Conservation (phyloP, 441 rosid species). For the Jatropha multifida region DNA sequence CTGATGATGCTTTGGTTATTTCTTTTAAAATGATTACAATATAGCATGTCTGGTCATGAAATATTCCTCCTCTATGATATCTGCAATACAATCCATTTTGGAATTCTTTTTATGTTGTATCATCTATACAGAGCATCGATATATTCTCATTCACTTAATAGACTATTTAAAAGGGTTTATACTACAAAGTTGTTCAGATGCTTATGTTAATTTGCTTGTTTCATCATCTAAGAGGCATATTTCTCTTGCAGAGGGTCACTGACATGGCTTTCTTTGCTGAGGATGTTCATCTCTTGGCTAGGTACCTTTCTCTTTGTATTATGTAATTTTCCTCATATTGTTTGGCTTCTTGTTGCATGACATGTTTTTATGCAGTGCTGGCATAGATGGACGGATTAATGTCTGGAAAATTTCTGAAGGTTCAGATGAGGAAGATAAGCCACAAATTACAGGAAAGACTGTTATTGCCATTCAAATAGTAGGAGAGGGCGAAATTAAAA, state of each 20-base stretch:
- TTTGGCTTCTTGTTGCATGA: conserved; percentile 13
- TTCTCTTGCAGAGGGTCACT: conserved; percentile 57
- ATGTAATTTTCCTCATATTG: conserved; percentile 12
- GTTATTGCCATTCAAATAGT: conserved; percentile 63
- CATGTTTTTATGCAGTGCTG: conserved; percentile 48
- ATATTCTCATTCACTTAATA: conserved; percentile 1
- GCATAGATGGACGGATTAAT: conserved; percentile 67
- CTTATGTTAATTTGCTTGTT: not conserved
- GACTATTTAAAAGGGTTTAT: not conserved
- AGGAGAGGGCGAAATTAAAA: conserved; percentile 53
- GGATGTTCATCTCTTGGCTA: conserved; percentile 31
- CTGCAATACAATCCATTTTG: not conserved
- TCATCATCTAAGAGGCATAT: conserved; percentile 17
- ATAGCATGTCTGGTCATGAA: not conserved
- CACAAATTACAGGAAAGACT: conserved; percentile 61
- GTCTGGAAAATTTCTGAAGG: conserved; percentile 83
- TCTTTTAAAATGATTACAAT: not conserved
- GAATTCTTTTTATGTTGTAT: not conserved
- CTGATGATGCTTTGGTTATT: not conserved
- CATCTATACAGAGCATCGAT: not conserved
- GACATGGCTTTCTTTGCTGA: conserved; percentile 58
- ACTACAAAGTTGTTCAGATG: not conserved
- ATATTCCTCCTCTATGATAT: not conserved
- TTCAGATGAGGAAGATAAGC: conserved; percentile 65
- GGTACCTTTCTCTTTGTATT: conserved; percentile 42